These are phyloP conservation scores for Aaosphaeria arxii DNA, from an alignment of 2,329 filamentous ascomycete species.

Conservation along the genomic window DNA sequence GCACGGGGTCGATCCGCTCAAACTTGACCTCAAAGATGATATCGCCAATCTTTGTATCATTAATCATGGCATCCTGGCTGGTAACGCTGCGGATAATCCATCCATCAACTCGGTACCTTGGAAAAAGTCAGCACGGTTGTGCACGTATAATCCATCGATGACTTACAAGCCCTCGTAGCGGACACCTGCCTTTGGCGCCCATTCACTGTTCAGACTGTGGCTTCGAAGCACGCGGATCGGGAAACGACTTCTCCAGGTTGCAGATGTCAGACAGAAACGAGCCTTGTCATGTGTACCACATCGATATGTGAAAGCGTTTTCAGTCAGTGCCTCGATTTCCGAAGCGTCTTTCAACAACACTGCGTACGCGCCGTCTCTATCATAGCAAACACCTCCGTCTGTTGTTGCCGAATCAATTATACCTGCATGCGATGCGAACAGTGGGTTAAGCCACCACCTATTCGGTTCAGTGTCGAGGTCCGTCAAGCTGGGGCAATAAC, in stretches of 20 bases:
- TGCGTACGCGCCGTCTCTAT: conserved; percentile 45
- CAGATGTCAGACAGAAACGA: conserved; percentile 43
- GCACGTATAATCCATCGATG: background rate
- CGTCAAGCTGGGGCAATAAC: conserved; percentile 10
- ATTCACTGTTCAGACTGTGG: conserved; percentile 44
- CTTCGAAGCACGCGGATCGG: conserved; percentile 45
- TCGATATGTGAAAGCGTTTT: conserved; percentile 42
- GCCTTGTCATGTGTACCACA: conserved; percentile 39
- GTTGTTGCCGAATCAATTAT: conserved; percentile 45
- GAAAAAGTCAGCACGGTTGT: background rate
- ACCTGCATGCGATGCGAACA: conserved; percentile 47
- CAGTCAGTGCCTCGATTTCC: conserved; percentile 34
- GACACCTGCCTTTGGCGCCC: conserved; percentile 46
- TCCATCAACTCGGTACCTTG: conserved; percentile 29
- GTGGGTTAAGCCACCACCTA: conserved; percentile 50
- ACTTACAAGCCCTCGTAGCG: conserved; percentile 50
- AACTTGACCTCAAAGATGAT: conserved; percentile 41
- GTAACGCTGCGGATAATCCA: conserved; percentile 38
- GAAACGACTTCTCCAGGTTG: conserved; percentile 37
- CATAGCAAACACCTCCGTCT: conserved; percentile 42
- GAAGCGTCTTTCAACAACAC: conserved; percentile 41
- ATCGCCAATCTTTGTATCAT: conserved; percentile 19
- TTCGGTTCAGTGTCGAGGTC: background rate
- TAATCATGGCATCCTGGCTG: background rate
- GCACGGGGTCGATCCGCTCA: conserved; percentile 30